Conservation (phyloP, 164 flowering plant species). For the Akebia trifoliata region DNA sequence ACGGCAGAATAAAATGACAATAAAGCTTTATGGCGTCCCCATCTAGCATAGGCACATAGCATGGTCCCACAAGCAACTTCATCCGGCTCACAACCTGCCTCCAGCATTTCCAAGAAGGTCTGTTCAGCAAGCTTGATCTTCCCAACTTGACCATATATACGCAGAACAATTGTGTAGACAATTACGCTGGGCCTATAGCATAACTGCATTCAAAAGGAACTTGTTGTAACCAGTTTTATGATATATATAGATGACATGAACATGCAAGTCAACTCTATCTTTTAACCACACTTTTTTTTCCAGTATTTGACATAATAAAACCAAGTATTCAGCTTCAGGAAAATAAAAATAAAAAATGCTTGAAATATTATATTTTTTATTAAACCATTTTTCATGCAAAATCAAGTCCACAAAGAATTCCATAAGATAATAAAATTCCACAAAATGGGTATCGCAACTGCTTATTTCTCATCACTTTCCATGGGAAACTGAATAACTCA, state of each 20-base stretch:
- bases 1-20: slow-evolving; percentile 76
- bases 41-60: slow-evolving; percentile 93
- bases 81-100: slow-evolving; percentile 93
- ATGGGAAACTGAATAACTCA: background rate
- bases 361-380: no score
- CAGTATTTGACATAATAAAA: no score
- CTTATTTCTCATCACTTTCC: background rate
- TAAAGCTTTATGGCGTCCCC: slow-evolving; percentile 93
- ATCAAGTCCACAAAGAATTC: no score
- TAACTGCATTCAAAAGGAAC: slow-evolving; percentile 46
- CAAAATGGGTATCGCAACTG: no score
- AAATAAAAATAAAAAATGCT: no score
- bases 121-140: slow-evolving; percentile 85
- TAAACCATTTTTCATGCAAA: no score
- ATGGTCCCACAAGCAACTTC: slow-evolving; percentile 97
- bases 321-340: no score
- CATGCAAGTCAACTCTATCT: background rate
- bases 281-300: no score
- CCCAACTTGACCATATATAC: slow-evolving; percentile 86
- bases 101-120: slow-evolving; percentile 94
- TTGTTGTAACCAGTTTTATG: slow-evolving; percentile 11
- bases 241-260: slow-evolving; percentile 1
- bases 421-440: no score
- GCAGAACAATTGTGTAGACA: slow-evolving; percentile 73
- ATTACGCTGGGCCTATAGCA: slow-evolving; percentile 76